Base-by-base conservation (phyloP, 495 filamentous ascomycete genomes). In the Apodospora peruviana region DNA sequence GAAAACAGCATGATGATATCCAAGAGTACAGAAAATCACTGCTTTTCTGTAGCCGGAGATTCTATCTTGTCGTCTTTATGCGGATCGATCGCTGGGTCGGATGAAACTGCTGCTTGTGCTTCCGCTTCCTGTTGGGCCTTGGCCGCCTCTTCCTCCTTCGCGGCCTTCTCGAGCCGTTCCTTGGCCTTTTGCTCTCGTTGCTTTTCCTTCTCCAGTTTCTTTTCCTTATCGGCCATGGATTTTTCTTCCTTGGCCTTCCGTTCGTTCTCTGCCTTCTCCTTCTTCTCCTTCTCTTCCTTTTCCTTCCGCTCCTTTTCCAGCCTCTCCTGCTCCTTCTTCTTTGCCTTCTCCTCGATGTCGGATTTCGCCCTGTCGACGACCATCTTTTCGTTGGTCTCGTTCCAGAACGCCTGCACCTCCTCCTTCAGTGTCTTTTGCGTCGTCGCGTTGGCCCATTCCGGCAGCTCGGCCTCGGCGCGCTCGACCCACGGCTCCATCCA, bases 401-500 rank as follows among this genome's bases (percentile, higher is more conserved):
- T 4, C 53, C 53, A 59, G 34, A 57, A 59, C 37, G 51, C 40
- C 16, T 36, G 27, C 23, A 46, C 40, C 36, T 60, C 45, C 2
- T 47, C 22, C n/a, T 21, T 23, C 16, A 60, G 45, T 14, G 14
- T 18, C 3, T 40, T 18, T 21, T 50, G 36, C 11, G 51, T 51
- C 4, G 59, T 55, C 4, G 41, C 45, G 40, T 62, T 58, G 45
- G 43, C 47, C 59, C 57, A 59, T 32, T 58, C 43, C 3, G 57
- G 56, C 5, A 57, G 48, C 32, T 41, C 24, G 10, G 45, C 39
- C 37, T 62, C 59, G 16, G 54, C 50, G 17, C 56, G 27, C 11
- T 45, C 38, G 4, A 60, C 43, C 59, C 59, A 62, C 4, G 54
- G 59, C 16, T 34, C 47, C 57, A 62, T 60, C 59, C 56, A 62